These are phyloP conservation scores for Heliosperma pusillum DNA, from an alignment of 148 eudicot genomes.

Conservation along the genomic window DNA sequence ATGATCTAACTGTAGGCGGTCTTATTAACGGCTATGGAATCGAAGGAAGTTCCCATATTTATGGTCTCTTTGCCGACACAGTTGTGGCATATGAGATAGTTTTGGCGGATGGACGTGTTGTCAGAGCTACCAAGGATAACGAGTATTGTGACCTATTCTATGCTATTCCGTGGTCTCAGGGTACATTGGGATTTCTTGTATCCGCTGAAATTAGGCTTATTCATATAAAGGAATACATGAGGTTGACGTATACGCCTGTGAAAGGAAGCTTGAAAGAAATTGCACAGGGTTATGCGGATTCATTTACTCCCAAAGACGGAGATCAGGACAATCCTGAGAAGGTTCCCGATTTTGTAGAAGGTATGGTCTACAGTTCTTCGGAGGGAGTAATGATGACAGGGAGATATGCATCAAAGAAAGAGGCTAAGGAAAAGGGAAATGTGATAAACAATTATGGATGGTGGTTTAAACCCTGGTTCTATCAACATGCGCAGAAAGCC, in stretches of 20 bases:
- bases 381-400: constrained; percentile 84
- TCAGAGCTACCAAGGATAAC: constrained; percentile 85
- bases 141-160: constrained; percentile 84
- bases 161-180: constrained; percentile 95
- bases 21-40: constrained; percentile 92
- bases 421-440: constrained; percentile 76
- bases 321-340: constrained; percentile 79
- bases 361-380: constrained; percentile 57
- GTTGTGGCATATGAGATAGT: constrained; percentile 87
- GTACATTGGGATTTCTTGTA: constrained; percentile 82
- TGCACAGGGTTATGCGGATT: constrained; percentile 79
- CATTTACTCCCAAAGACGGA: constrained; percentile 73
- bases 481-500: constrained; percentile 76
- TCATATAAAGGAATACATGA: constrained; percentile 79
- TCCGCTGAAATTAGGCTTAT: constrained; percentile 90
- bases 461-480: constrained; percentile 97
- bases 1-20: constrained; percentile 88
- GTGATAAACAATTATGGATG: constrained; percentile 61
- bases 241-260: constrained; percentile 69
- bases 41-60: constrained; percentile 88
- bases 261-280: constrained; percentile 62
- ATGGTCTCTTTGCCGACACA: constrained; percentile 82
- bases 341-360: constrained; percentile 80
- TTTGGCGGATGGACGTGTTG: constrained; percentile 70
- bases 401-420: constrained; percentile 62